Percentiles rank a stretch among this genome's conserved stretches.
Evolutionary conservation across 2,329 filamentous ascomycete species (phyloP).

Genomic region (Venturia aucupariae): DNA sequence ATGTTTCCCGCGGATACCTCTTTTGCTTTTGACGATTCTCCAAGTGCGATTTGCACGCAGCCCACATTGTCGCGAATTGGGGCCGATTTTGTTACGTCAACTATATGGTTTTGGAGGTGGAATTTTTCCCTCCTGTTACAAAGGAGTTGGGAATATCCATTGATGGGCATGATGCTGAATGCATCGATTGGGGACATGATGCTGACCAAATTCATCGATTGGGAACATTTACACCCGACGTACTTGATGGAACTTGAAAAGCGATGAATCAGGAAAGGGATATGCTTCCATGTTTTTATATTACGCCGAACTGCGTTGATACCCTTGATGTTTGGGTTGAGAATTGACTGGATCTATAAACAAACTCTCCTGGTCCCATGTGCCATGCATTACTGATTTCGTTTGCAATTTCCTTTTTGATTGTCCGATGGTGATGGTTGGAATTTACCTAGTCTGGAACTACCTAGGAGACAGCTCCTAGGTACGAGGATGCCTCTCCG

Average conservation of each 20-base stretch:
- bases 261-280: not conserved
- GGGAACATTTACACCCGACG: constrained; percentile 3
- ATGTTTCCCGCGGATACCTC: constrained; percentile 14
- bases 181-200: not conserved
- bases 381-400: not conserved
- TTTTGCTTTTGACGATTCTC: constrained; percentile 7
- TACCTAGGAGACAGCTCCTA: no score
- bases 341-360: not conserved
- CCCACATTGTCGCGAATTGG: not conserved
- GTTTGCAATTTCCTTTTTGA: no score
- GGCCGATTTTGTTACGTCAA: not conserved
- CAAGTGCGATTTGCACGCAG: not conserved
- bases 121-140: not conserved
- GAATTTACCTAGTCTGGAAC: no score
- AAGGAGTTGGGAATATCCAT: not conserved
- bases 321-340: not conserved
- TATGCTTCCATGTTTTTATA: not conserved
- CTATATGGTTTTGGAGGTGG: not conserved
- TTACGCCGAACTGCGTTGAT: not conserved
- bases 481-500: no score
- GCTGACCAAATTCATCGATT: no score
- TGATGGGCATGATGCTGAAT: not conserved
- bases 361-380: not conserved
- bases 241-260: not conserved
- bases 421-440: no score